A percentile compares a stretch with the other conserved stretches of the same genome.
Conservation (phyloP, 495 filamentous ascomycete species). For the Pyrenopolyporus hunteri region DNA sequence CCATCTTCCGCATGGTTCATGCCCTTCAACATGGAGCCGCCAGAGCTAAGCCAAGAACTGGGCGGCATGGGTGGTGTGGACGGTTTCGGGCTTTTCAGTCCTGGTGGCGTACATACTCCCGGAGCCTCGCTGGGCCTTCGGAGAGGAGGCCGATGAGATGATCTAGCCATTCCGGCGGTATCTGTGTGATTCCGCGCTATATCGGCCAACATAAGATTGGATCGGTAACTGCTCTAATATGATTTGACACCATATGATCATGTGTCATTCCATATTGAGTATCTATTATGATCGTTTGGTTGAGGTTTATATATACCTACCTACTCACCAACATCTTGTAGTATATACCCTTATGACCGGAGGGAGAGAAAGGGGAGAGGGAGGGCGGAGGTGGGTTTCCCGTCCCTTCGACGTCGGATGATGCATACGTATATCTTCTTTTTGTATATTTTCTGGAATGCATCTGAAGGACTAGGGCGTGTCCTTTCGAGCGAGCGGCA, state of each 20-base stretch:
- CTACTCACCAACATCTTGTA: conserved; percentile 25
- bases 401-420: conserved; percentile 19
- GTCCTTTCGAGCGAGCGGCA: conserved; percentile 21
- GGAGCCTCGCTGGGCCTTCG: conserved; percentile 33
- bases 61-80: conserved; percentile 48
- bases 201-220: not conserved
- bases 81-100: conserved; percentile 51
- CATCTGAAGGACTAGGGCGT: conserved; percentile 12
- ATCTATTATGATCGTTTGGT: conserved; percentile 16
- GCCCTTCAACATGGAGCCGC: conserved; percentile 89
- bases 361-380: not conserved
- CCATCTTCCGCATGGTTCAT: conserved; percentile 88
- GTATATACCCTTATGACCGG: conserved; percentile 15
- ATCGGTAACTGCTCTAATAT: not conserved
- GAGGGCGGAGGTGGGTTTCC: not conserved
- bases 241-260: not conserved
- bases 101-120: conserved; percentile 34
- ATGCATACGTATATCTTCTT: conserved; percentile 26
- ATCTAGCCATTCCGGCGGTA: not conserved
- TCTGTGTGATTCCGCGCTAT: not conserved
- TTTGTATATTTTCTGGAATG: conserved; percentile 29
- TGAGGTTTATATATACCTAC: conserved; percentile 21
- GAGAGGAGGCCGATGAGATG: conserved; percentile 33
- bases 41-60: conserved; percentile 61
- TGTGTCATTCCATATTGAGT: conserved; percentile 3